phyloP scores from a whole-genome alignment of 495 filamentous ascomycete genomes.

The Rostrohypoxylon terebratum region DNA sequence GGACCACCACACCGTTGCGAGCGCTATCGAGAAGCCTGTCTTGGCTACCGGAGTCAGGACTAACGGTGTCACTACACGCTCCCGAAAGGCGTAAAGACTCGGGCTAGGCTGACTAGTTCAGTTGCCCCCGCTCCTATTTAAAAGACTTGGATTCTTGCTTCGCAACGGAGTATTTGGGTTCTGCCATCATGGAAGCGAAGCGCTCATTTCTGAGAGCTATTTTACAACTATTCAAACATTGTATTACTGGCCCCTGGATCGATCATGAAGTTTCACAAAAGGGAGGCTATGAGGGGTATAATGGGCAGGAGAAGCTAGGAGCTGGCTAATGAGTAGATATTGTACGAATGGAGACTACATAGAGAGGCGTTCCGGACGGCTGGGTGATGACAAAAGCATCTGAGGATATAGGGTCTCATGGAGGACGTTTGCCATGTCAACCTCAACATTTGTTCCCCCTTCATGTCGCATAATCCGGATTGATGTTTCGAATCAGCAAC shows the following conservation, averaged over 20 bases:
- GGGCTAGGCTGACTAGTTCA: constrained; percentile 7
- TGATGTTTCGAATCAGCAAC: constrained; percentile 27
- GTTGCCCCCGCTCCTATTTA: constrained; percentile 15
- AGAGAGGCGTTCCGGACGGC: constrained; percentile 36
- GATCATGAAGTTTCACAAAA: constrained; percentile 41
- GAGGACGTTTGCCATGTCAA: constrained; percentile 28
- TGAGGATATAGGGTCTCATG: constrained; percentile 39
- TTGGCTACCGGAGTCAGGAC: constrained; percentile 60
- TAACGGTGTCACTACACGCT: constrained; percentile 65
- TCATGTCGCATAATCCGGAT: constrained; percentile 40
- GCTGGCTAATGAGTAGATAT: constrained; percentile 34
- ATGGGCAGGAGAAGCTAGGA: constrained; percentile 26
- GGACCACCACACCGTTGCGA: constrained; percentile 58
- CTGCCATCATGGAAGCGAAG: constrained; percentile 24
- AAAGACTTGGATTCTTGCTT: constrained; percentile 33
- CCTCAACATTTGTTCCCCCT: constrained; percentile 35
- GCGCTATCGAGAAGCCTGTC: constrained; percentile 51
- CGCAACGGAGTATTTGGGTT: constrained; percentile 25
- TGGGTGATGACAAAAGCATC: constrained; percentile 39
- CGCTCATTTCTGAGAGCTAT: constrained; percentile 9
- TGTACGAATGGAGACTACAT: constrained; percentile 32
- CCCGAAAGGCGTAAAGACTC: constrained; percentile 67
- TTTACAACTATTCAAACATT: constrained; percentile 38
- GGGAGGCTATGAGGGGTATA: constrained; percentile 35
- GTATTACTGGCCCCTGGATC: constrained; percentile 49